These are phyloP conservation scores for Termitomyces sp. DNA, from an alignment of 768 basidiomycete genomes.

Conservation along the genomic window DNA sequence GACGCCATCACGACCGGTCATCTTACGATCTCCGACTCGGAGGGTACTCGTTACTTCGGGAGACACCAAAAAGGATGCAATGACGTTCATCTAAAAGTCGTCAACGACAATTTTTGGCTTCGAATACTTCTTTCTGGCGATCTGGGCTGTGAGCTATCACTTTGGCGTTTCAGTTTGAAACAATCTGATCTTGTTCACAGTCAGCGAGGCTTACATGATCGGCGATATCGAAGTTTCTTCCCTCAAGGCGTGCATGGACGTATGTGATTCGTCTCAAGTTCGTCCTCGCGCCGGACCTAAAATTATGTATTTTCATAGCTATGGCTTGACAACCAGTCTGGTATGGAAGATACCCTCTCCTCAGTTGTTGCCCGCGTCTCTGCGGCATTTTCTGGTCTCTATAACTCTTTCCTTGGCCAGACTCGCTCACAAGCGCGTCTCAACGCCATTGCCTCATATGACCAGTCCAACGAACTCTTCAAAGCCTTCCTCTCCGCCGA, in stretches of 20 bases:
- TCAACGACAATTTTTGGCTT: constrained; percentile 63
- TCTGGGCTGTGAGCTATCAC: constrained; percentile 51
- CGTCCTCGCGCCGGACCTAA: constrained; percentile 1
- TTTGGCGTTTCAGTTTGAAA: constrained; percentile 1
- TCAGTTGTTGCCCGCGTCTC: constrained; percentile 53
- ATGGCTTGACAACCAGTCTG: constrained; percentile 63
- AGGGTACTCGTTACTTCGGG: constrained; percentile 58
- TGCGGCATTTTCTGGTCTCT: constrained; percentile 54
- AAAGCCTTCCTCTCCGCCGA: constrained; percentile 80
- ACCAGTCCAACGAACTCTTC: constrained; percentile 89
- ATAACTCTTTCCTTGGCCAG: constrained; percentile 72
- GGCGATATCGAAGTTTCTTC: constrained; percentile 60
- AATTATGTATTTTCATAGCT: constrained; percentile 31
- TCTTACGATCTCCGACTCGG: constrained; percentile 56
- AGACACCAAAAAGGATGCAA: constrained; percentile 53
- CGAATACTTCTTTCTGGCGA: constrained; percentile 63
- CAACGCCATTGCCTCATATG: constrained; percentile 83
- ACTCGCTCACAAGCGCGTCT: constrained; percentile 69
- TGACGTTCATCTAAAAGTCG: constrained; percentile 53
- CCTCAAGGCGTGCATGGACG: constrained; percentile 59
- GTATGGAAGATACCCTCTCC: constrained; percentile 52
- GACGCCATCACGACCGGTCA: constrained; percentile 55
- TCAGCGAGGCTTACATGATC: constrained; percentile 74
- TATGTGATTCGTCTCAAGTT: constrained; percentile 27
- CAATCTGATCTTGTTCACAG: constrained; percentile 27